Base-by-base conservation (phyloP, 345 rosid genomes). In the Aquilaria malaccensis region DNA sequence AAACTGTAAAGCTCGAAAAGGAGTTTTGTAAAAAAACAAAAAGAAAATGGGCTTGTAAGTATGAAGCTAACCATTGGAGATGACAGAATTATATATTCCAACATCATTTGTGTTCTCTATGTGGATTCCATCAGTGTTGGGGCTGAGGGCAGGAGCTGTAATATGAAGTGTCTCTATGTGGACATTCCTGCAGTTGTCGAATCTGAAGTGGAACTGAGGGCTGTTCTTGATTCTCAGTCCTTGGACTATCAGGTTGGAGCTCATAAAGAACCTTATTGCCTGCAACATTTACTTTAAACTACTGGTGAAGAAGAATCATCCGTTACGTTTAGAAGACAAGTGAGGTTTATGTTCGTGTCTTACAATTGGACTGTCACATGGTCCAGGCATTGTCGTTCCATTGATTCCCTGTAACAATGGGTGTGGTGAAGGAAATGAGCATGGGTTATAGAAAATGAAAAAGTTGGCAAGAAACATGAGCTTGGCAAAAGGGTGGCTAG, bases 121-220 rank as follows among this genome's bases (percentile, higher is more conserved):
- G 68, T 90, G 99, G 68, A 90, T 84, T 49, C 99, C 99, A 45
- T 94, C 96, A 0, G 99, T 90, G 74, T 94, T 94, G 15, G 99
- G 99, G 67, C 97, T 90, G 31, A 77, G 62, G 49, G 76, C 74
- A 29, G 97, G 99, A 30, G 97, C 89, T 52, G 82, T 83, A 55
- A 94, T 83, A 66, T 70, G 83, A 54, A 94, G 61, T 9, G 85
- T 74, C 6, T 81, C 77, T 0, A 81, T 70, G 37, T 63, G 79
- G 60, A 90, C 76, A 41, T 76, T 76, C 64, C 45, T 55, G 59
- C 93, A 86, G 43, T 78, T 74, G 13, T 82, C 82, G 48, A 90
- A 77, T 61, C 93, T 84, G 60, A 83, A 80, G 75, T 90, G 77
- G 67, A 90, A 90, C 64, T 80, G 88, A 53, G 87, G 93, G 77